phyloP scores from a whole-genome alignment of 495 filamentous ascomycete genomes.

The Friedmanniomyces simplex region DNA sequence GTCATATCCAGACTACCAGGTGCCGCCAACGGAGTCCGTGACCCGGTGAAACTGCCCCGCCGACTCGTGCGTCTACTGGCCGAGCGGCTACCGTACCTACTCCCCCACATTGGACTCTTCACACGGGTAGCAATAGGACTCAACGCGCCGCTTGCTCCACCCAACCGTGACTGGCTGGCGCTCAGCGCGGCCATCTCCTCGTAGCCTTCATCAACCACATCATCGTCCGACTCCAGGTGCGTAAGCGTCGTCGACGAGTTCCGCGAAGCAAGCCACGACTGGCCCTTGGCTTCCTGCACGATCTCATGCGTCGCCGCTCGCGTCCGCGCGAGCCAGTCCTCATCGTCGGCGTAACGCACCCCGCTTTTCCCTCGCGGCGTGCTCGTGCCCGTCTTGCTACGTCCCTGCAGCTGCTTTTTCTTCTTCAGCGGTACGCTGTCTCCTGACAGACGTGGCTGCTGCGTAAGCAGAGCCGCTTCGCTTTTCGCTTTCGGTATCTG shows the following conservation, averaged over 20 bases:
- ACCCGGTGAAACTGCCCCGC: conserved; percentile 18
- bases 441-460: background rate
- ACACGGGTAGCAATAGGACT: background rate
- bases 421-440: background rate
- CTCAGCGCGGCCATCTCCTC: conserved; percentile 15
- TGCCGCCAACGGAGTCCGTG: conserved; percentile 21
- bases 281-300: conserved; percentile 32
- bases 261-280: conserved; percentile 31
- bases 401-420: conserved; percentile 1
- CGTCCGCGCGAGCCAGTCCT: conserved; percentile 32
- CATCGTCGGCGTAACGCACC: background rate
- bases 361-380: conserved; percentile 7
- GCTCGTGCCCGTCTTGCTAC: conserved; percentile 11
- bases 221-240: conserved; percentile 18
- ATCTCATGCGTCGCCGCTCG: conserved; percentile 28
- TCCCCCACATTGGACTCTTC: conserved; percentile 18
- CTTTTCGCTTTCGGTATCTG: conserved; percentile 30
- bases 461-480: conserved; percentile 22
- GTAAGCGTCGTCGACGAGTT: conserved; percentile 28
- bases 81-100: conserved; percentile 23
- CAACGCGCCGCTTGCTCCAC: conserved; percentile 9
- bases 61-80: conserved; percentile 27
- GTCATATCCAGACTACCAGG: background rate
- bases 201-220: conserved; percentile 19
- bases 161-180: background rate